phyloP scores from a whole-genome alignment of 202 grass and related monocot species.

The Zoysia matrella region DNA sequence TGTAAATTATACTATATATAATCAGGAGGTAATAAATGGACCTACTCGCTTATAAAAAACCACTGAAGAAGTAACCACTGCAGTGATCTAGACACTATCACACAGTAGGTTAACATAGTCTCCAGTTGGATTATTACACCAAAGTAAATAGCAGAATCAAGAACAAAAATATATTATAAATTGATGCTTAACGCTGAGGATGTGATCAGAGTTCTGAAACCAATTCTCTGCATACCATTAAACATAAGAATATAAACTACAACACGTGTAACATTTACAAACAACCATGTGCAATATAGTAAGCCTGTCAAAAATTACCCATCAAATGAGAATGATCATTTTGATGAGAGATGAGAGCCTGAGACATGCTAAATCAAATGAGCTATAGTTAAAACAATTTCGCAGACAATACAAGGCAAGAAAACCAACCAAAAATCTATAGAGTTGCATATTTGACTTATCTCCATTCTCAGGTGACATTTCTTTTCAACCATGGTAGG shows the following conservation, averaged over 20 bases:
- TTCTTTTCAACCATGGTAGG: conserved; percentile 64
- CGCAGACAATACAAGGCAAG: conserved; percentile 29
- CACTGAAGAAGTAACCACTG: not conserved
- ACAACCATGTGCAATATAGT: not conserved
- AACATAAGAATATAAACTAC: not conserved
- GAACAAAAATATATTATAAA: conserved; percentile 1
- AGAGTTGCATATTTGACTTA: conserved; percentile 51
- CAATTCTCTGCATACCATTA: conserved; percentile 5
- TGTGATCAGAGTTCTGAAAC: conserved; percentile 4
- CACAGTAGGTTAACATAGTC: not conserved
- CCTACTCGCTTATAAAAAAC: not conserved
- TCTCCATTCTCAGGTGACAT: conserved; percentile 48
- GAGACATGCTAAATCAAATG: conserved; percentile 22
- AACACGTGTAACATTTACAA: conserved; percentile 23
- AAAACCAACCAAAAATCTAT: conserved; percentile 43
- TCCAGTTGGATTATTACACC: conserved; percentile 10
- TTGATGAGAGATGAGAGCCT: not conserved
- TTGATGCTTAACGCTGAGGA: not conserved
- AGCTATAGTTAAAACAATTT: conserved; percentile 44
- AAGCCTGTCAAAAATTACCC: conserved; percentile 29
- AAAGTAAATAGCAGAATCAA: conserved; percentile 12
- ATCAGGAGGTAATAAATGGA: not conserved
- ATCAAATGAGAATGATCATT: conserved; percentile 16
- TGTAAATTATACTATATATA: not conserved
- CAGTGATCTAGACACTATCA: conserved; percentile 6